A percentile compares a stretch with the other conserved stretches of the same genome.
Evolutionary conservation across 805 yeast genomes (phyloP).

Genomic region (Spathaspora passalidarum): DNA sequence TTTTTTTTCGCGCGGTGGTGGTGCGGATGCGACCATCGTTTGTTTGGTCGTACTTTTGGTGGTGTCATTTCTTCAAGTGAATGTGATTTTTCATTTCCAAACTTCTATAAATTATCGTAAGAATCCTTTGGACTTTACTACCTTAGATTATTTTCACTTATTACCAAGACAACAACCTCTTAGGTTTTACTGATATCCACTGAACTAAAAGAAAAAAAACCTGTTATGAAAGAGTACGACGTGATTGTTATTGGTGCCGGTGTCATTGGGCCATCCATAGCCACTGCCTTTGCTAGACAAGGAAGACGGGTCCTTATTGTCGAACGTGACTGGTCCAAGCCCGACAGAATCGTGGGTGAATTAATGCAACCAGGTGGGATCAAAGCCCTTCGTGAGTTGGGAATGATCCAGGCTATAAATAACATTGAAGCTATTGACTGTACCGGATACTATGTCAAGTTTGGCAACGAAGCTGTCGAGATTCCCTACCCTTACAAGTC

Average conservation of each 20-base stretch:
- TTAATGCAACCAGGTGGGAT: slow-evolving; percentile 97
- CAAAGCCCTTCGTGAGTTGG: slow-evolving; percentile 75
- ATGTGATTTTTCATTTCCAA: background rate
- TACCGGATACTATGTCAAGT: slow-evolving; percentile 78
- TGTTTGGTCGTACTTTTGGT: background rate
- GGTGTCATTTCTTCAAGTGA: background rate
- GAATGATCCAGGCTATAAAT: slow-evolving; percentile 74
- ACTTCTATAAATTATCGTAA: background rate
- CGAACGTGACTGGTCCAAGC: slow-evolving; percentile 89
- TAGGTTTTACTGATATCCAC: no score
- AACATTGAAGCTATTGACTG: slow-evolving; percentile 75
- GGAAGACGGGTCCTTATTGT: slow-evolving; percentile 77
- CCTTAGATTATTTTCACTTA: background rate
- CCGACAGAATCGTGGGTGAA: slow-evolving; percentile 97
- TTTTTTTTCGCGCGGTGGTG: background rate
- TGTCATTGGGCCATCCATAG: slow-evolving; percentile 91
- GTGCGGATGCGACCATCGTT: background rate
- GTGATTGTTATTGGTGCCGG: slow-evolving; percentile 98
- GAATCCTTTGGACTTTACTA: background rate
- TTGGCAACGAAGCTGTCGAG: slow-evolving; percentile 51
- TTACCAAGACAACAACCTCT: background rate
- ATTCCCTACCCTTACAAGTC: slow-evolving; percentile 71
- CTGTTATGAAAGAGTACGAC: slow-evolving; percentile 48
- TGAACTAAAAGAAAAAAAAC: no score
- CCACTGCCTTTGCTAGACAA: slow-evolving; percentile 84